Base-by-base conservation (phyloP, 208 protist species). In the Trichomonas gallinae region DNA sequence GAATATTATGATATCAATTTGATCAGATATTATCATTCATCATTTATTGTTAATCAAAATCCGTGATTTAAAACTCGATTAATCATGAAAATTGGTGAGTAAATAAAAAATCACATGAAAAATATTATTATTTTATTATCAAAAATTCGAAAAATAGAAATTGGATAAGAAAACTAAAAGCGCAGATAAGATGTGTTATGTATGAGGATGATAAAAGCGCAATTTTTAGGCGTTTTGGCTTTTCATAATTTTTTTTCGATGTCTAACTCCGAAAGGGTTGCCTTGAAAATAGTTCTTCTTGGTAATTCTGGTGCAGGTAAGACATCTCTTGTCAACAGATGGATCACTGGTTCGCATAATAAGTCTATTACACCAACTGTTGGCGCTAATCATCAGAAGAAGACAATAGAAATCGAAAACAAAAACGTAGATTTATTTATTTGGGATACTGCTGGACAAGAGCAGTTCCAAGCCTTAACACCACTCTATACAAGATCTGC, bases 321-420 rank as follows among this genome's bases (percentile, higher is more conserved):
- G 42, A 89, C 83, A 48, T 89, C 83, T 46, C 83, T 89, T 21
- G 40, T 46, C 6, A 46, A 46, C 23, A n/a, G 83, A n/a, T 89
- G 83, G 83, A 46, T 40, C 10, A n/a, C 83, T 15, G 83, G 40
- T 0, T 44, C 34, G 3, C 36, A 44, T 48, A 44, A n/a, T 21
- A 46, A 44, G 13, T 89, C 40, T 46, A 46, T 46, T n/a, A 89
- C 23, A 89, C 40, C 83, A 17, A 89, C 83, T 46, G 40, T 89
- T 89, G 83, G 83, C 17, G 83, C 83, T 17, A 89, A 89, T 89
- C 83, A 89, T 89, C 83, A 89, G 40, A 44, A 40, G n/a, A 89
- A 89, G 36, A 89, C 34, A 13, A 46, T 89, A 9, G 34, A 48
- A 31, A 46, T 89, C 17, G 83, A 40, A 17, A 46, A 40, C 10